Evolutionary conservation across 2,329 filamentous ascomycete genomes (phyloP).

Genomic region (Fusarium multiceps): DNA sequence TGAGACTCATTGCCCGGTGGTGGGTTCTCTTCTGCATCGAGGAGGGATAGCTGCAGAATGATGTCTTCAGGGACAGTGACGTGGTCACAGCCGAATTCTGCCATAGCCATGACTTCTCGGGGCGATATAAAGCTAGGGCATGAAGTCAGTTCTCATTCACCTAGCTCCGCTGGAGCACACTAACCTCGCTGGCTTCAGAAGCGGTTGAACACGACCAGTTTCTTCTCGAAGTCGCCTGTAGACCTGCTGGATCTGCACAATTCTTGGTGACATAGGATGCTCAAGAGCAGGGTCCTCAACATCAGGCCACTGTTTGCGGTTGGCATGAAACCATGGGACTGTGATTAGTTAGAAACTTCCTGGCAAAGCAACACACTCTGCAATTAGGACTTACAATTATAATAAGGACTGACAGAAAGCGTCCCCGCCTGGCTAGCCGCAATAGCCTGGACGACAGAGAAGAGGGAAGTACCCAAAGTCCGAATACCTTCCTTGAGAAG

Average conservation of each 20-base stretch:
- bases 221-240: background rate
- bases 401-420: background rate
- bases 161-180: rapidly evolving
- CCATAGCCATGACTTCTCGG: slow-evolving; percentile 2
- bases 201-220: background rate
- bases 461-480: slow-evolving; percentile 10
- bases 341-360: rapidly evolving
- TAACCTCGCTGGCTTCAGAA: slow-evolving; percentile 11
- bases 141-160: rapidly evolving
- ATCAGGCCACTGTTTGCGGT: slow-evolving; percentile 8
- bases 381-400: background rate
- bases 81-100: slow-evolving; percentile 2
- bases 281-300: slow-evolving; percentile 12
- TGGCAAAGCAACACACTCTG: rapidly evolving
- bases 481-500: slow-evolving; percentile 4
- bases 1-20: background rate
- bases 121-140: background rate
- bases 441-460: background rate
- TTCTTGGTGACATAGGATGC: slow-evolving; percentile 13
- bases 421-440: background rate
- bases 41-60: background rate
- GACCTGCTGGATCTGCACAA: background rate
- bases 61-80: slow-evolving; percentile 3
- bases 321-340: slow-evolving; percentile 8
- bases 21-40: background rate